A percentile compares a stretch with the other conserved stretches of the same genome.
Conservation (phyloP, 306 rosid species). For the Fragaria nilgerrensis region DNA sequence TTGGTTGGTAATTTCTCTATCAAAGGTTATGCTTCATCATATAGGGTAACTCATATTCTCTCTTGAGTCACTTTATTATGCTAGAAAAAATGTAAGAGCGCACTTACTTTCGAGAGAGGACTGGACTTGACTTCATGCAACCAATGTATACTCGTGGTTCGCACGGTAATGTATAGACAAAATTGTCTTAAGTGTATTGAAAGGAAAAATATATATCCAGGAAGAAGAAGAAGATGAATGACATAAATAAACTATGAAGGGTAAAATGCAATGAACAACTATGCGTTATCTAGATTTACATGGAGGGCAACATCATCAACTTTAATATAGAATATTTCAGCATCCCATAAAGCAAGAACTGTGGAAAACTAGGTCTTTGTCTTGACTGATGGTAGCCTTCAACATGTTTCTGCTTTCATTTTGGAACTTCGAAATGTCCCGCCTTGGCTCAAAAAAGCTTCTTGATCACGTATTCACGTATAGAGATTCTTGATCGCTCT, state of each 20-base stretch:
- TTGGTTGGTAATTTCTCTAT: too few species aligned
- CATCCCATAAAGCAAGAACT: slow-evolving; percentile 77
- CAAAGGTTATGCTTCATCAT: too few species aligned
- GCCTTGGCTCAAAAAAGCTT: too few species aligned
- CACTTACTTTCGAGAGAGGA: slow-evolving; percentile 77
- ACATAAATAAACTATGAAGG: neutral
- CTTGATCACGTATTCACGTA: too few species aligned
- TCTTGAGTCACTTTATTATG: too few species aligned
- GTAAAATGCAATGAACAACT: neutral
- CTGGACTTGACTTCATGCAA: slow-evolving; percentile 97
- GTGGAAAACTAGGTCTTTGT: slow-evolving; percentile 71
- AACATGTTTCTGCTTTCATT: slow-evolving; percentile 47
- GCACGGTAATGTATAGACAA: slow-evolving; percentile 43
- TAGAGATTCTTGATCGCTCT: too few species aligned
- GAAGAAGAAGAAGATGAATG: neutral
- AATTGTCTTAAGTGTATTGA: slow-evolving; percentile 53
- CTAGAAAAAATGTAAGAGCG: neutral
- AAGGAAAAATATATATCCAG: slow-evolving; percentile 10
- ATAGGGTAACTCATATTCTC: too few species aligned
- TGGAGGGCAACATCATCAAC: slow-evolving; percentile 84
- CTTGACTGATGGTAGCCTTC: slow-evolving; percentile 81
- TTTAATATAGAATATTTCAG: slow-evolving; percentile 70
- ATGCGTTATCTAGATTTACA: slow-evolving; percentile 67
- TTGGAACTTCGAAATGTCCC: too few species aligned
- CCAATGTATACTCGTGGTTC: slow-evolving; percentile 81